Conservation (phyloP, 345 rosid species). For the Citrus australasica region DNA sequence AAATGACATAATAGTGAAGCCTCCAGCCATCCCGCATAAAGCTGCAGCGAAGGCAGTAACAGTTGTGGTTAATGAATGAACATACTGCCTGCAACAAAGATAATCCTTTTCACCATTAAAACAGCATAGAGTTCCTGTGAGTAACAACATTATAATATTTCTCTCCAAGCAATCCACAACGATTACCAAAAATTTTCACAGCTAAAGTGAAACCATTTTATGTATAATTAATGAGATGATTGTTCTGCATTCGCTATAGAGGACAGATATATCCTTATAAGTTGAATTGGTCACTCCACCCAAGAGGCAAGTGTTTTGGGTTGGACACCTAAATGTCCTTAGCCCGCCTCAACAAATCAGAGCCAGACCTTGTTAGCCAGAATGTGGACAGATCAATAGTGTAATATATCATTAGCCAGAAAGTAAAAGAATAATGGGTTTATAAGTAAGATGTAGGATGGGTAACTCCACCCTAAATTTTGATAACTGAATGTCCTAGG, state of each 20-base stretch:
- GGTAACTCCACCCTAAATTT: neutral
- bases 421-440: too few relatives aligned
- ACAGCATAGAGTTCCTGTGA: conserved; percentile 3
- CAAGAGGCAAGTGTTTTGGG: neutral
- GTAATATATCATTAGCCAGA: neutral
- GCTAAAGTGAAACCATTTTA: neutral
- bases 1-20: conserved; percentile 43
- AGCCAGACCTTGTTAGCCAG: neutral
- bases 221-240: neutral
- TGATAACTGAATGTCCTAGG: neutral
- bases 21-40: conserved; percentile 52
- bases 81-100: conserved; percentile 61
- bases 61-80: conserved; percentile 51
- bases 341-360: neutral
- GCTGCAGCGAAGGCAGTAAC: conserved; percentile 45
- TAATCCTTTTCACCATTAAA: conserved; percentile 12
- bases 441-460: neutral
- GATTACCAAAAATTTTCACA: neutral
- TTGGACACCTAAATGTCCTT: neutral
- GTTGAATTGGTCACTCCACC: neutral
- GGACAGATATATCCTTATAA: neutral
- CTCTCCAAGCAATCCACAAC: conserved; percentile 17
- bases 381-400: neutral
- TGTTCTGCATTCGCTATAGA: neutral
- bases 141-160: conserved; percentile 8